These are phyloP conservation scores for Luffa aegyptiaca DNA, from an alignment of 306 rosid species.

Conservation along the genomic window DNA sequence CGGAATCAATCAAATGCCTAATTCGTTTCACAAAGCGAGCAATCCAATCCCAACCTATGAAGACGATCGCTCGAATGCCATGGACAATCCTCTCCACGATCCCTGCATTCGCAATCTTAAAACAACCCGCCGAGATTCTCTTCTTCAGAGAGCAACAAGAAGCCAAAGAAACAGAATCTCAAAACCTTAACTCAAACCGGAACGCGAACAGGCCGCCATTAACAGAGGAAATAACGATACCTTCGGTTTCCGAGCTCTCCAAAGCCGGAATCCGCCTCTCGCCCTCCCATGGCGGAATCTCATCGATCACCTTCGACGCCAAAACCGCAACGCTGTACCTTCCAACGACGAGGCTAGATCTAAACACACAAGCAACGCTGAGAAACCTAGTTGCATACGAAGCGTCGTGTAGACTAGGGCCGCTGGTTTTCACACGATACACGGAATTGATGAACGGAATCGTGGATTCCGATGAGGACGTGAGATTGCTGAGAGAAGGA, in stretches of 20 bases:
- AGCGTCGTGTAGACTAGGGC: conserved; percentile 47
- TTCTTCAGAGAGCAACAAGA: conserved; percentile 26
- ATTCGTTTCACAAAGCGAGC: conserved; percentile 31
- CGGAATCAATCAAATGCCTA: conserved; percentile 34
- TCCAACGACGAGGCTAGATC: conserved; percentile 44
- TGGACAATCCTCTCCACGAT: conserved; percentile 53
- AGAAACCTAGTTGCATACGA: conserved; percentile 74
- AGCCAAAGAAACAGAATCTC: conserved; percentile 12
- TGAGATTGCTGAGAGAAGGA: conserved; percentile 36
- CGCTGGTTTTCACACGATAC: conserved; percentile 52
- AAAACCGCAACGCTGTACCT: conserved; percentile 41
- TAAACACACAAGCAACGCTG: conserved; percentile 37
- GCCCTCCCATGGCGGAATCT: conserved; percentile 34
- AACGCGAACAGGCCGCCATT: conserved; percentile 32
- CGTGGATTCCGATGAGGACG: conserved; percentile 56
- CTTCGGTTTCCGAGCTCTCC: conserved; percentile 40
- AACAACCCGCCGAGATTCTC: conserved; percentile 22
- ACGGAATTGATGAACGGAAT: conserved; percentile 74
- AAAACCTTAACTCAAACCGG: conserved; percentile 9
- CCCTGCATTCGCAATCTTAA: conserved; percentile 35
- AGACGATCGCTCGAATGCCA: conserved; percentile 35
- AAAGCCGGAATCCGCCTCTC: conserved; percentile 37
- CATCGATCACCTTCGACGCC: conserved; percentile 35
- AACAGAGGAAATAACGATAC: conserved; percentile 63
- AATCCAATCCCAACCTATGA: conserved; percentile 37